Base-by-base conservation (phyloP, 1,139 yeast species). In the Saccharomycopsis hybrid region DNA sequence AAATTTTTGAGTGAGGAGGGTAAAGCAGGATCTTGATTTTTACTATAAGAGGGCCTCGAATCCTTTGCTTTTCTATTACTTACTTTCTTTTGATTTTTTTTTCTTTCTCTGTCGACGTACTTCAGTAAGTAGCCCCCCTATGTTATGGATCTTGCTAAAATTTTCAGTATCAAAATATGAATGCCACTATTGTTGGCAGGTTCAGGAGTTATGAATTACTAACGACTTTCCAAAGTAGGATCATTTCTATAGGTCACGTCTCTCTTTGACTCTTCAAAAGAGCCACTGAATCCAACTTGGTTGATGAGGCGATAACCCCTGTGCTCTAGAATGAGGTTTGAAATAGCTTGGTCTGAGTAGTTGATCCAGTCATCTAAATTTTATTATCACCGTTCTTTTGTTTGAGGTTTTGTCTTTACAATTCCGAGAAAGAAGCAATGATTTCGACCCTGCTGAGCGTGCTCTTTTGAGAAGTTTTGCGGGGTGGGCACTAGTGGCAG, bases 271-370 rank as follows among this genome's bases (percentile, higher is more conserved):
- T 87, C 95, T 85, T 85, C 89, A 80, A 82, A 88, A 82, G 95
- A 88, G 97, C 96, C 96, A 88, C 95, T 85, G 95, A 86, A 85
- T 86, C 96, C 96, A 89, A 87, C 96, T 86, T 86, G 94, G 95
- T 83, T 84, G 95, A 89, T 88, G 96, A 86, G 95, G 76, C 76
- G 33, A 84, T 83, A 83, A 84, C 96, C 95, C 86, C 82, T 80
- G 78, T 77, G 78, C 95, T 95, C 95, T 71, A 86, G 94, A 81
- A 86, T 81, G 87, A 81, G 86, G 78, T 31, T 31, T 7, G 9
- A 76, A 76, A 77, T 80, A 84, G 90, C 87, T 83, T 83, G 87
- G 5, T 88, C 79, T 82, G 77, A 85, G 80, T 73, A 73, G 89
- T 80, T 57, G 71, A 72, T 73, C 71, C 71, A 82, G 89, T 80